Evolutionary conservation across 805 yeast species (phyloP).

Genomic region (Hanseniaspora lindneri): DNA sequence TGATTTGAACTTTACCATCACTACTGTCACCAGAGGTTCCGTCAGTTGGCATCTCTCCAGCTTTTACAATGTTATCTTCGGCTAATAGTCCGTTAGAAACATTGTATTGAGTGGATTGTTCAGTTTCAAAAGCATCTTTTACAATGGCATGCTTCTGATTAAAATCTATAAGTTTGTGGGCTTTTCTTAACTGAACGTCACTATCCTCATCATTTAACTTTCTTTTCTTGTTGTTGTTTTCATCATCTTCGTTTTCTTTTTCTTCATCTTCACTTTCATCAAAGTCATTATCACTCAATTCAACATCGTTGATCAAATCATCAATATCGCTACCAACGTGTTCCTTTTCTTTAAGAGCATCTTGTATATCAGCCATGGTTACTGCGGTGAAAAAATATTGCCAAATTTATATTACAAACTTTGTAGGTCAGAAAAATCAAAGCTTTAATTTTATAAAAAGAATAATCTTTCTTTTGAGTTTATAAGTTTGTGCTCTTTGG

Average conservation of each 20-base stretch:
- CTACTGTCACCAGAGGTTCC: too few species aligned
- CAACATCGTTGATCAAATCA: constrained; percentile 23
- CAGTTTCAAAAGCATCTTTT: constrained; percentile 76
- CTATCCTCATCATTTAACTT: constrained; percentile 19
- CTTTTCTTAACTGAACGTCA: constrained; percentile 20
- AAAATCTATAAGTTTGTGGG: constrained; percentile 25
- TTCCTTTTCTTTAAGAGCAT: too few species aligned
- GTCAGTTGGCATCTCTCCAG: too few species aligned
- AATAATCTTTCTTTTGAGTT: too few species aligned
- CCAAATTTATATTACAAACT: too few species aligned
- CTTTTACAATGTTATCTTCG: constrained; percentile 28
- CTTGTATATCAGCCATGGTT: too few species aligned
- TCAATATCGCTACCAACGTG: neutral
- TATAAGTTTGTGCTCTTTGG: too few species aligned
- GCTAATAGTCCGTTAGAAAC: constrained; percentile 61
- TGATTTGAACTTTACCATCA: constrained; percentile 51
- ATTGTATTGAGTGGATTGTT: constrained; percentile 79
- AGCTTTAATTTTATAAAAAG: too few species aligned
- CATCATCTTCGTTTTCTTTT: constrained; percentile 22
- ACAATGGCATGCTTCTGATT: constrained; percentile 38
- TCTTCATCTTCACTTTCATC: constrained; percentile 9
- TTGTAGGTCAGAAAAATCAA: too few species aligned
- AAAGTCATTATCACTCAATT: constrained; percentile 17
- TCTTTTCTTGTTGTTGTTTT: constrained; percentile 11
- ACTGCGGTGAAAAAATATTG: too few species aligned